Evolutionary conservation across 768 basidiomycete genomes (phyloP), one percentile per base, ranked within the genome.

Genomic region (Pulveroboletus sp.): DNA sequence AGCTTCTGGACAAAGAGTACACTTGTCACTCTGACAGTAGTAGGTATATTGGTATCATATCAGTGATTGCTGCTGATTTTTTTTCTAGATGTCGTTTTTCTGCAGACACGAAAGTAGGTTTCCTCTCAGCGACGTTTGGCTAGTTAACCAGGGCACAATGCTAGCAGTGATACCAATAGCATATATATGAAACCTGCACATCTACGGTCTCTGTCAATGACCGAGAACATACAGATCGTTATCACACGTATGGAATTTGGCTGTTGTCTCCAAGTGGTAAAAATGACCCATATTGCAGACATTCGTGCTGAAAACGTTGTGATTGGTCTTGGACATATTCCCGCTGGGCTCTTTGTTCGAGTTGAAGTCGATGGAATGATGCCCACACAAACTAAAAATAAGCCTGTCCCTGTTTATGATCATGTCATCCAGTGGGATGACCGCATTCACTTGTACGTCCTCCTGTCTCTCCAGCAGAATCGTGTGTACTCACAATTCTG

Each of bases 301-400:
- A 53, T 60, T 0, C 58, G 47, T 17, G 58, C 40, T 31, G 48
- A 51, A 31, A 47, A 52, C 31, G 22, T 50, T 30, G 23, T 32
- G 3, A 13, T 38, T 14, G 22, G 30, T 24, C 46, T 60, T 36
- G 37, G 32, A 22, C 58, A 46, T 16, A 42, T 60, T 32, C 58
- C 59, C 12, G 30, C 50, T 12, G 51, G 49, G 2, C 60, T 60
- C 35, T 60, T 48, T 38, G 54, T 53, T 26, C 41, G 45, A 6
- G 31, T 59, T 11, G 19, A 56, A 34, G 34, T 51, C 8, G 11
- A 4, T 1, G 23, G 12, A 11, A 23, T 27, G 23, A 27, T 14
- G 10, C 2, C 31, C 19, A 49, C 35, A 41, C 45, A 39, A 29
- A 59, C 58, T 9, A 16, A 34, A 20, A 52, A n/a, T 10, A 52